Conservation (phyloP, 2,329 filamentous ascomycete species). For the Xylaria polymorpha region DNA sequence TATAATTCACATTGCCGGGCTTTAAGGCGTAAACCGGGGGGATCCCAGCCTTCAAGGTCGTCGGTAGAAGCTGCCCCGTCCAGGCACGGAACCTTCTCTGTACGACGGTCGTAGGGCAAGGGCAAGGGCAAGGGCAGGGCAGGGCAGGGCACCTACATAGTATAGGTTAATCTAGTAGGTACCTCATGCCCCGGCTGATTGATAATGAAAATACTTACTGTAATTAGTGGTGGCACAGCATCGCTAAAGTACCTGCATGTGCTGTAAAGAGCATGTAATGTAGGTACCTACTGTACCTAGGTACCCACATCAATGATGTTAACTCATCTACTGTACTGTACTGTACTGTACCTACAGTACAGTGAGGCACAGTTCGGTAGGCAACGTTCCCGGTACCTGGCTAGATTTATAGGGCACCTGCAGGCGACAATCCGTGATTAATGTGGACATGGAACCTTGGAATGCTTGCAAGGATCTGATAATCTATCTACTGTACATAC, state of each 20-base stretch:
- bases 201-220: too few species aligned
- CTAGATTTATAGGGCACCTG: slow-evolving; percentile 7
- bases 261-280: neutral
- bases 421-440: slow-evolving; percentile 10
- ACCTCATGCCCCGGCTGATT: neutral
- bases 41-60: slow-evolving; percentile 21
- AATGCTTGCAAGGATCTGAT: neutral
- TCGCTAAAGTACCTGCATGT: neutral
- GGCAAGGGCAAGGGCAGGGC: neutral
- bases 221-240: too few species aligned
- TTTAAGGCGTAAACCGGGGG: slow-evolving; percentile 9
- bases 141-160: neutral
- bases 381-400: slow-evolving; percentile 18
- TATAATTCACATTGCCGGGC: slow-evolving; percentile 2
- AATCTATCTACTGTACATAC: neutral
- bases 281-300: neutral
- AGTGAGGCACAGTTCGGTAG: neutral
- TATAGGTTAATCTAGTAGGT: neutral
- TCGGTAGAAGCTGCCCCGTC: slow-evolving; percentile 31
- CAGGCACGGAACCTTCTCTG: slow-evolving; percentile 26
- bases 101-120: neutral
- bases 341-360: too few species aligned
- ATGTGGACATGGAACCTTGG: slow-evolving; percentile 3
- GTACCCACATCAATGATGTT: slow-evolving; percentile 2
- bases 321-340: neutral